Percentiles rank a stretch among this genome's conserved stretches.
These are phyloP conservation scores for Colletotrichum destructivum DNA, from an alignment of 2,329 filamentous ascomycete genomes.

Conservation along the genomic window DNA sequence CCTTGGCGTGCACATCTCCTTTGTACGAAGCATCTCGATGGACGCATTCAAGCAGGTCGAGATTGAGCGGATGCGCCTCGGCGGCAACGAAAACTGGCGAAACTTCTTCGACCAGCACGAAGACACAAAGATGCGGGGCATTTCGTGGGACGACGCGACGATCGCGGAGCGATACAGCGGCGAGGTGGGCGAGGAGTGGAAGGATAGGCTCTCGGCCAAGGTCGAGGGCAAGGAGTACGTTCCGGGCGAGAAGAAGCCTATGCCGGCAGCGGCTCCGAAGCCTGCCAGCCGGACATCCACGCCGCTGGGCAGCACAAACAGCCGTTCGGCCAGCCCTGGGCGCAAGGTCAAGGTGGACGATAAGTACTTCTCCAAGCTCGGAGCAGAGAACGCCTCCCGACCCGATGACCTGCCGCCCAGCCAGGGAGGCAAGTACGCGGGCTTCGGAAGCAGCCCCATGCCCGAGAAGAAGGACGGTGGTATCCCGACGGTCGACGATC, in stretches of 20 bases:
- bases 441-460: constrained; percentile 86
- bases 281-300: constrained; percentile 57
- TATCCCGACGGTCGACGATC: constrained; percentile 83
- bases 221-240: constrained; percentile 92
- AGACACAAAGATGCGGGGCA: constrained; percentile 75
- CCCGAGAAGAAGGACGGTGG: constrained; percentile 61
- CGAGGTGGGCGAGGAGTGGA: constrained; percentile 94
- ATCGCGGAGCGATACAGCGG: constrained; percentile 93
- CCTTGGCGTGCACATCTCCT: constrained; percentile 97
- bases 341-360: constrained; percentile 80
- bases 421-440: constrained; percentile 92
- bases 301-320: constrained; percentile 57
- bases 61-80: constrained; percentile 92
- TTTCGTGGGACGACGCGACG: constrained; percentile 87
- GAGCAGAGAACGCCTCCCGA: constrained; percentile 84
- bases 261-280: constrained; percentile 50
- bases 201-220: constrained; percentile 88
- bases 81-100: constrained; percentile 91
- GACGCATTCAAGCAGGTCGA: constrained; percentile 96
- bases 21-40: constrained; percentile 98
- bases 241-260: constrained; percentile 73
- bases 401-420: constrained; percentile 83
- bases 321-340: constrained; percentile 58
- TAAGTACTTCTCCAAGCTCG: constrained; percentile 89
- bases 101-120: constrained; percentile 85